phyloP scores from a whole-genome alignment of 2,329 filamentous ascomycete species.

The Curvularia verruculosa region DNA sequence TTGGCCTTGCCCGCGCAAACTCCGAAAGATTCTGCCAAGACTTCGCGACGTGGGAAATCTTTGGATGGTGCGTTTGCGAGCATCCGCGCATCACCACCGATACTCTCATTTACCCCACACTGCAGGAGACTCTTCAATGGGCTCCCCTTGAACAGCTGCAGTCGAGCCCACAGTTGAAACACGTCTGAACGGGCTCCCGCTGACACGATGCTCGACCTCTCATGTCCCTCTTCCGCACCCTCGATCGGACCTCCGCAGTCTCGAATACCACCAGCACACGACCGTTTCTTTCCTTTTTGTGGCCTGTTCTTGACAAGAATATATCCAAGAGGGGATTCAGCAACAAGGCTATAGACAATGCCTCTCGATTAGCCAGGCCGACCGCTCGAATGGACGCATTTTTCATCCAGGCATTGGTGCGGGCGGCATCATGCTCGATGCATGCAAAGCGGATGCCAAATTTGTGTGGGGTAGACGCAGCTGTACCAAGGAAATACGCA shows the following conservation, averaged over 20 bases:
- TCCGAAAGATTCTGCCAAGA: slow-evolving; percentile 15
- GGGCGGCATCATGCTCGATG: slow-evolving; percentile 58
- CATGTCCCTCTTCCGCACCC: slow-evolving; percentile 67
- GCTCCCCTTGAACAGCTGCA: slow-evolving; percentile 19
- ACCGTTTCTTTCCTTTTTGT: slow-evolving; percentile 44
- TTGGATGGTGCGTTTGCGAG: slow-evolving; percentile 4
- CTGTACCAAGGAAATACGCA: slow-evolving; percentile 17
- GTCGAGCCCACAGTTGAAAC: slow-evolving; percentile 21
- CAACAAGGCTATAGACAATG: slow-evolving; percentile 22
- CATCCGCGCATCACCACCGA: slow-evolving; percentile 10
- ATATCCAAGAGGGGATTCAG: slow-evolving; percentile 27
- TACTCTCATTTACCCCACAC: neutral
- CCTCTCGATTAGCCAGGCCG: slow-evolving; percentile 5
- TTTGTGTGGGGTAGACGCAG: slow-evolving; percentile 10
- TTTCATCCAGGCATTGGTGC: slow-evolving; percentile 61
- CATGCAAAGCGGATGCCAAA: slow-evolving; percentile 51
- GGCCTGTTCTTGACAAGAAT: slow-evolving; percentile 23
- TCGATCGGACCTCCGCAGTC: slow-evolving; percentile 59
- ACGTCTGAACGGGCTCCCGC: slow-evolving; percentile 21
- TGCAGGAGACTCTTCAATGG: slow-evolving; percentile 22
- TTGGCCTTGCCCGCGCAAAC: slow-evolving; percentile 13
- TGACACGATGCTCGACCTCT: slow-evolving; percentile 66
- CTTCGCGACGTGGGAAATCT: slow-evolving; percentile 19
- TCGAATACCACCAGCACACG: slow-evolving; percentile 50
- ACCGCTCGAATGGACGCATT: slow-evolving; percentile 53